These are phyloP conservation scores for Immersiella caudata DNA, from an alignment of 495 filamentous ascomycete genomes.

Conservation along the genomic window DNA sequence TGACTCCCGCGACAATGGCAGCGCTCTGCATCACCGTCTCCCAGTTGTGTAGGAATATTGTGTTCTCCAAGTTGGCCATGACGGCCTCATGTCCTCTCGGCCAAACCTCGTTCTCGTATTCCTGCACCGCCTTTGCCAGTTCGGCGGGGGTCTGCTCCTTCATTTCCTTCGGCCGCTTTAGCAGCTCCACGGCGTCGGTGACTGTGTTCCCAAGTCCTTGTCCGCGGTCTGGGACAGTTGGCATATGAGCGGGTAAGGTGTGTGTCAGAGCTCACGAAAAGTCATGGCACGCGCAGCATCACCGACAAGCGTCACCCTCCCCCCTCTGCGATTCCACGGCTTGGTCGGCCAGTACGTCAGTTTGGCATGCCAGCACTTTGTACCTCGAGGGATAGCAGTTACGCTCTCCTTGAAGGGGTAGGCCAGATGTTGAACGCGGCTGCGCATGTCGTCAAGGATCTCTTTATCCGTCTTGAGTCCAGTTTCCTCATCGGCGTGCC, in stretches of 20 bases:
- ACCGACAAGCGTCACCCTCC: conserved; percentile 49
- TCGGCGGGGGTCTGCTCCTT: conserved; percentile 25
- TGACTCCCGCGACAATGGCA: neutral
- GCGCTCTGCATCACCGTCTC: conserved; percentile 23
- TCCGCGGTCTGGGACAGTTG: conserved; percentile 42
- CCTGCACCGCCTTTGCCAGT: conserved; percentile 27
- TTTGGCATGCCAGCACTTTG: conserved; percentile 25
- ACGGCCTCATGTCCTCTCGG: conserved; percentile 37
- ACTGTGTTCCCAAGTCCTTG: conserved; percentile 56
- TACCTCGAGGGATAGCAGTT: conserved; percentile 22
- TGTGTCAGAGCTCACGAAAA: conserved; percentile 32
- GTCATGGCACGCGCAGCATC: conserved; percentile 58
- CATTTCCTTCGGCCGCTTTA: conserved; percentile 32
- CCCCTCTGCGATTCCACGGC: conserved; percentile 46
- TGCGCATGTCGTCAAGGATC: conserved; percentile 19
- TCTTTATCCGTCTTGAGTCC: conserved; percentile 16
- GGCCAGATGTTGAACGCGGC: conserved; percentile 17
- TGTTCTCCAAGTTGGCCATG: conserved; percentile 35
- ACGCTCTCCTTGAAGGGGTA: conserved; percentile 30
- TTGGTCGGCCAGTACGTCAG: conserved; percentile 37
- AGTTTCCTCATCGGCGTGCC: conserved; percentile 21
- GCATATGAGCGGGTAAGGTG: neutral
- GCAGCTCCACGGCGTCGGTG: conserved; percentile 43
- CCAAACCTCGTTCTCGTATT: conserved; percentile 44
- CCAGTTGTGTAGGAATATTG: conserved; percentile 44